phyloP scores from a whole-genome alignment of 2,329 filamentous ascomycete species.

The Claviceps spartinae region DNA sequence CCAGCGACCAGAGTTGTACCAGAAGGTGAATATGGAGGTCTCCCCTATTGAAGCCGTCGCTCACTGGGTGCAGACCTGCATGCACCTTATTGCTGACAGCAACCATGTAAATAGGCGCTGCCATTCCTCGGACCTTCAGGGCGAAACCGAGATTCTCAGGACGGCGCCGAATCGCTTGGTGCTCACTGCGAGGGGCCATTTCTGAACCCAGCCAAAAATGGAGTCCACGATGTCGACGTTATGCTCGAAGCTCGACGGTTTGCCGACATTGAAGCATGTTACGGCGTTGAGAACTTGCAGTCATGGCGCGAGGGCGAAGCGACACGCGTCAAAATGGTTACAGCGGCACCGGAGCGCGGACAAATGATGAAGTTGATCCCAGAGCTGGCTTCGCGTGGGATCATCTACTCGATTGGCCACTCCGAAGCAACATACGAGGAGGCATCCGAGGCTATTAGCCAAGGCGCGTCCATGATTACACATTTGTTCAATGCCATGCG shows the following conservation, averaged over 20 bases:
- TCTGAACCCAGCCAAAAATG: conserved; percentile 69
- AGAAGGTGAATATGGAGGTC: conserved; percentile 36
- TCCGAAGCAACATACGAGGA: conserved; percentile 80
- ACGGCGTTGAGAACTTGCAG: conserved; percentile 56
- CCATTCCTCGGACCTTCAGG: conserved; percentile 67
- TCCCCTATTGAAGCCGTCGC: background rate
- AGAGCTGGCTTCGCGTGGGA: conserved; percentile 48
- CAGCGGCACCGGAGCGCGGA: conserved; percentile 70
- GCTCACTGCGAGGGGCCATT: conserved; percentile 90
- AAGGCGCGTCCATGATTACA: conserved; percentile 78
- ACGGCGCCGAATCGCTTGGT: conserved; percentile 76
- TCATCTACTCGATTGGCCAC: conserved; percentile 72
- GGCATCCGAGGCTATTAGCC: conserved; percentile 54
- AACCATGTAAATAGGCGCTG: conserved; percentile 35
- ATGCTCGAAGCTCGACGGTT: conserved; percentile 52
- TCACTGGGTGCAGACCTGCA: background rate
- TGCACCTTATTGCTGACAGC: background rate
- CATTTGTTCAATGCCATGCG: conserved; percentile 93
- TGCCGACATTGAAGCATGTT: conserved; percentile 53
- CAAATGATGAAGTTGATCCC: conserved; percentile 56
- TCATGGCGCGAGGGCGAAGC: conserved; percentile 20
- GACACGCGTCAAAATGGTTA: conserved; percentile 61
- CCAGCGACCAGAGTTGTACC: conserved; percentile 68
- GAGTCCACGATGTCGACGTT: conserved; percentile 66
- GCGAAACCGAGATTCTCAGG: conserved; percentile 38